phyloP scores from a whole-genome alignment of 2,329 filamentous ascomycete species.

The Xylariaceae sp. region DNA sequence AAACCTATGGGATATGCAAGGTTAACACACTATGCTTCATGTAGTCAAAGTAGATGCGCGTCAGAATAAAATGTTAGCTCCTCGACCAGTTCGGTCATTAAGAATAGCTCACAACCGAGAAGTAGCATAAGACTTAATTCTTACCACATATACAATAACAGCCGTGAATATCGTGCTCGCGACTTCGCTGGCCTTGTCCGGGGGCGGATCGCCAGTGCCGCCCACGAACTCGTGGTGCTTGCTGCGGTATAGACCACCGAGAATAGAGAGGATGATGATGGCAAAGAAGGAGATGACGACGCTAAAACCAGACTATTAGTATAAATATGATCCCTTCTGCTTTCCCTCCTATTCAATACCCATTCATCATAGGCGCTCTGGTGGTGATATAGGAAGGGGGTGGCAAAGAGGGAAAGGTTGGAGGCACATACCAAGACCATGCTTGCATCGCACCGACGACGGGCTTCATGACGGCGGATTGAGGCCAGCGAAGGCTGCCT shows the following conservation, averaged over 20 bases:
- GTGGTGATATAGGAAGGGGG: conserved; percentile 8
- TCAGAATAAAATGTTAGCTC: too few species aligned
- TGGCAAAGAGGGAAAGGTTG: conserved; percentile 7
- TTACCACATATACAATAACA: conserved; percentile 86
- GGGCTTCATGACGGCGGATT: conserved; percentile 79
- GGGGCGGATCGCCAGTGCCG: conserved; percentile 63
- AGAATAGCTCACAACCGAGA: not conserved
- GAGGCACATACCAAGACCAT: conserved; percentile 84
- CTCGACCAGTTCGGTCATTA: too few species aligned
- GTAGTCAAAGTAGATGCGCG: not conserved
- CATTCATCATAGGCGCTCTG: not conserved
- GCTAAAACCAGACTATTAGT: conserved; percentile 54
- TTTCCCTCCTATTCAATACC: conserved; percentile 4
- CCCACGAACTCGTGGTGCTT: conserved; percentile 87
- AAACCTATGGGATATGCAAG: conserved; percentile 61
- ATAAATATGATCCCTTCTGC: conserved; percentile 20
- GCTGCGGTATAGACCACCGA: conserved; percentile 75
- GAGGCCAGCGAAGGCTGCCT: conserved; percentile 16
- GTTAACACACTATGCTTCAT: not conserved
- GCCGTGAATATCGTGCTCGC: conserved; percentile 86
- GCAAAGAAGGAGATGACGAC: conserved; percentile 72
- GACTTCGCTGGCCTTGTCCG: conserved; percentile 76
- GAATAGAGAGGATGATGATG: conserved; percentile 67
- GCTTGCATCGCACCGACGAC: conserved; percentile 90
- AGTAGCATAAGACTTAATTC: not conserved